phyloP scores from a whole-genome alignment of 495 filamentous ascomycete species.

The Jackrogersella multiformis region DNA sequence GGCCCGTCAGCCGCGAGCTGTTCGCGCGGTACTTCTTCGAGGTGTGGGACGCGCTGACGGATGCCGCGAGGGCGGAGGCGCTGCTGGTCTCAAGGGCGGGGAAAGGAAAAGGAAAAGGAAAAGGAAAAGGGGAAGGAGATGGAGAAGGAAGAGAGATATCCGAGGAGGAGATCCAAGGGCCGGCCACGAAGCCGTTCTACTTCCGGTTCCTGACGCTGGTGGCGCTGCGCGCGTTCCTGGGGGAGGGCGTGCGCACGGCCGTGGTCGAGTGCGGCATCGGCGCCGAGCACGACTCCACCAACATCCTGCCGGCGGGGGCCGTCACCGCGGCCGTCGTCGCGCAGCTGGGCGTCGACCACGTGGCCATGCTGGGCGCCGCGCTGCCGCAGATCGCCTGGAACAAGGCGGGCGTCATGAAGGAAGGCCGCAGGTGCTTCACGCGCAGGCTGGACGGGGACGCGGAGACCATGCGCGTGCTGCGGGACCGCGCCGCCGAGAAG shows the following conservation, averaged over 20 bases:
- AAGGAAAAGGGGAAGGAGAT: background rate
- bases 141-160: too few species aligned
- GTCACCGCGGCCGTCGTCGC: constrained; percentile 55
- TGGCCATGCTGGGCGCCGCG: constrained; percentile 57
- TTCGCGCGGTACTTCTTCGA: constrained; percentile 74
- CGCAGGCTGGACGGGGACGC: constrained; percentile 31
- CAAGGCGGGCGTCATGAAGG: constrained; percentile 61
- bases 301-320: constrained; percentile 48
- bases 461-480: constrained; percentile 52
- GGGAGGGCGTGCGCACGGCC: constrained; percentile 52
- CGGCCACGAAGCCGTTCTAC: constrained; percentile 63
- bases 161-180: constrained; percentile 38
- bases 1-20: constrained; percentile 56
- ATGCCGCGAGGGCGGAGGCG: constrained; percentile 54
- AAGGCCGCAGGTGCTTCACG: constrained; percentile 53
- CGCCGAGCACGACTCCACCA: constrained; percentile 62
- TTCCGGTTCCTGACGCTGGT: constrained; percentile 64
- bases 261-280: constrained; percentile 63
- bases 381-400: constrained; percentile 63
- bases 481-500: constrained; percentile 52
- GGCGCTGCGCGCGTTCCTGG: constrained; percentile 55
- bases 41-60: constrained; percentile 67
- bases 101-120: too few species aligned
- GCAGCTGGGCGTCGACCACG: constrained; percentile 62
- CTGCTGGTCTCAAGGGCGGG: too few species aligned